phyloP scores from a whole-genome alignment of 2,329 filamentous ascomycete genomes.

The Xylaria sp. region DNA sequence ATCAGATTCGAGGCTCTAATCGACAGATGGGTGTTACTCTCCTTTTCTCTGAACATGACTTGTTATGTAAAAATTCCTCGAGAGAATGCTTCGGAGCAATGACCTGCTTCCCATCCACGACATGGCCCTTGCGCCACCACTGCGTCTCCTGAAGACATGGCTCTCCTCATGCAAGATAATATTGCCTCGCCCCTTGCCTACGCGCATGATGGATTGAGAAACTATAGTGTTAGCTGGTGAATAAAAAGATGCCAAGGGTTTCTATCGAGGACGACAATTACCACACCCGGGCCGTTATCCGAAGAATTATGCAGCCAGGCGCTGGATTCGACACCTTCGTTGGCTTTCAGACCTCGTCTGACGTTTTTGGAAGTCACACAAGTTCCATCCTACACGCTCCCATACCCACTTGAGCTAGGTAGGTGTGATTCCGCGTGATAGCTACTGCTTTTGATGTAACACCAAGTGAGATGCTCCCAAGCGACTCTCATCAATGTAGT shows the following conservation, averaged over 20 bases:
- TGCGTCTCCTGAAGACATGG: not conserved
- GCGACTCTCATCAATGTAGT: not conserved
- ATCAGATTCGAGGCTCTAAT: conserved; percentile 4
- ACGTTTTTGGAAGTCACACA: conserved; percentile 24
- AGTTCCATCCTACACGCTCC: not conserved
- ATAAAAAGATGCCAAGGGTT: not conserved
- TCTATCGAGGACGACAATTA: not conserved
- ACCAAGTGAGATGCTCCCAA: not conserved
- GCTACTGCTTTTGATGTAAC: conserved; percentile 11
- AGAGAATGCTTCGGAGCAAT: not conserved
- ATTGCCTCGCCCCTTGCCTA: not conserved
- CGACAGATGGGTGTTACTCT: conserved; percentile 13
- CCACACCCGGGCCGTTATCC: conserved; percentile 4
- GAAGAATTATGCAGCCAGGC: conserved; percentile 26
- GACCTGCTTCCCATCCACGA: not conserved
- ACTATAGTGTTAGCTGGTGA: not conserved
- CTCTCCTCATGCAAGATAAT: not conserved
- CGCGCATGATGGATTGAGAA: not conserved
- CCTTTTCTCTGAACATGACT: not conserved
- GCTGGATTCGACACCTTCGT: conserved; percentile 2
- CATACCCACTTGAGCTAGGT: conserved; percentile 12
- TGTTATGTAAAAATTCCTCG: not conserved
- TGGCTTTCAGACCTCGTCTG: conserved; percentile 1
- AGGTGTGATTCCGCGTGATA: conserved; percentile 19
- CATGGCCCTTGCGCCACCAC: not conserved